A percentile compares a stretch with the other conserved stretches of the same genome.
These are phyloP conservation scores for Tulasnella calospora DNA, from an alignment of 768 basidiomycete species.

Conservation along the genomic window DNA sequence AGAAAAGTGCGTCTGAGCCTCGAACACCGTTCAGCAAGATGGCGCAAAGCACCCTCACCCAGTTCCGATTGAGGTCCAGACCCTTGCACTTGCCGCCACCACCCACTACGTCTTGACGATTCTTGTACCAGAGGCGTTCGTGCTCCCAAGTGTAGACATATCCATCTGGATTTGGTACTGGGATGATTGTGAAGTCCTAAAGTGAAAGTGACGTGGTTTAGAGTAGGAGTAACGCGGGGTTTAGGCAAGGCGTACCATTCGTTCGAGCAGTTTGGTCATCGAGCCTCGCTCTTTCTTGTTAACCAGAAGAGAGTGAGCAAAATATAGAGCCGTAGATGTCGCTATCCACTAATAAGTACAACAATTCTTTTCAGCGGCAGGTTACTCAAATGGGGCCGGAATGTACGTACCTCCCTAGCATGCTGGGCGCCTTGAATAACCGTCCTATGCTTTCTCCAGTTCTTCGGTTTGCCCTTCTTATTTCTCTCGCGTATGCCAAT, in stretches of 20 bases:
- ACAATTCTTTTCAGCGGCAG: slow-evolving; percentile 4
- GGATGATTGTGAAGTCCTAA: slow-evolving; percentile 63
- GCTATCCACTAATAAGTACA: slow-evolving; percentile 62
- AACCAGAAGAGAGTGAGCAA: slow-evolving; percentile 63
- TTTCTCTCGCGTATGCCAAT: slow-evolving; percentile 41
- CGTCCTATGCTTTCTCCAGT: slow-evolving; percentile 47
- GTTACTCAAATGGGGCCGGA: not conserved
- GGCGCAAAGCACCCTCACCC: slow-evolving; percentile 40
- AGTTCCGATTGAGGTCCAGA: slow-evolving; percentile 62
- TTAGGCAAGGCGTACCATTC: slow-evolving; percentile 41
- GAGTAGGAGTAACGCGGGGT: slow-evolving; percentile 26
- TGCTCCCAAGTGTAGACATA: slow-evolving; percentile 68
- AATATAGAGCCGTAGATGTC: slow-evolving; percentile 63
- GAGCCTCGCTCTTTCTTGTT: slow-evolving; percentile 47
- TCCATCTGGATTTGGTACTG: slow-evolving; percentile 65
- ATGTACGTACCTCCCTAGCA: slow-evolving; percentile 59
- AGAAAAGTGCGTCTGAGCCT: slow-evolving; percentile 18
- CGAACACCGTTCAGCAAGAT: not conserved
- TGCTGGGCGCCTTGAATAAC: slow-evolving; percentile 71
- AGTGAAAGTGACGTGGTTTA: not conserved
- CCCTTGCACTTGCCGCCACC: slow-evolving; percentile 64
- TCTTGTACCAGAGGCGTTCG: slow-evolving; percentile 76
- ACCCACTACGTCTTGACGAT: slow-evolving; percentile 42
- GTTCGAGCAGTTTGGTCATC: slow-evolving; percentile 46
- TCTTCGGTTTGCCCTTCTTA: slow-evolving; percentile 29